A percentile compares a stretch with the other conserved stretches of the same genome.
These are phyloP conservation scores for Amanita subjunquillea DNA, from an alignment of 768 basidiomycete species.

Conservation along the genomic window DNA sequence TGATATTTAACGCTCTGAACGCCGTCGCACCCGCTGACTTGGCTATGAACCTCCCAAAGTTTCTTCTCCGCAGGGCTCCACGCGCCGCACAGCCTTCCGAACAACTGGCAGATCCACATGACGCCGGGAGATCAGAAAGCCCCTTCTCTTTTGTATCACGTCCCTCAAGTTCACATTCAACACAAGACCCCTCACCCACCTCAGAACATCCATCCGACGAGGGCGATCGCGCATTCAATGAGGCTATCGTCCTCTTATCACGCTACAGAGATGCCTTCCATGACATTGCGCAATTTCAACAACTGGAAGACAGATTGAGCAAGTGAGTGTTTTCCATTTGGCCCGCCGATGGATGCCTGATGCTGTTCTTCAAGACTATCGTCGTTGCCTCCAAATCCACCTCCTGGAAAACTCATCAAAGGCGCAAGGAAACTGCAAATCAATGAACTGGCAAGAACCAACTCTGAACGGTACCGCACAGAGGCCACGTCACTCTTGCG, in stretches of 20 bases:
- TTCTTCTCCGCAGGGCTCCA: slow-evolving; percentile 2
- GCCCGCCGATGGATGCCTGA: background rate
- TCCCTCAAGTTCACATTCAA: background rate
- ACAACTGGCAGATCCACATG: background rate
- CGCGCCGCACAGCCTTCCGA: background rate
- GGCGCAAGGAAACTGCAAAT: background rate
- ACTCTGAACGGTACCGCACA: background rate
- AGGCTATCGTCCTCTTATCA: background rate
- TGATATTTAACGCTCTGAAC: background rate
- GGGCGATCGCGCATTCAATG: slow-evolving; percentile 1
- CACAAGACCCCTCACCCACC: background rate
- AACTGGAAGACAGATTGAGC: background rate
- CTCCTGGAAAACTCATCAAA: slow-evolving; percentile 2
- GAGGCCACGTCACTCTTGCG: background rate
- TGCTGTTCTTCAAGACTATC: background rate
- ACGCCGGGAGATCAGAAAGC: background rate
- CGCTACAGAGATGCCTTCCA: background rate
- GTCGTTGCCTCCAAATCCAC: background rate
- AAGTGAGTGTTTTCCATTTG: background rate
- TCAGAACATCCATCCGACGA: background rate
- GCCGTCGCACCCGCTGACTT: background rate
- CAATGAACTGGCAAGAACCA: background rate
- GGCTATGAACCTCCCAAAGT: background rate
- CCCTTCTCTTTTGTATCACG: background rate
- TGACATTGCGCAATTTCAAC: background rate